phyloP scores from a whole-genome alignment of 2,329 filamentous ascomycete genomes.

The Ceratocystis ficicola region DNA sequence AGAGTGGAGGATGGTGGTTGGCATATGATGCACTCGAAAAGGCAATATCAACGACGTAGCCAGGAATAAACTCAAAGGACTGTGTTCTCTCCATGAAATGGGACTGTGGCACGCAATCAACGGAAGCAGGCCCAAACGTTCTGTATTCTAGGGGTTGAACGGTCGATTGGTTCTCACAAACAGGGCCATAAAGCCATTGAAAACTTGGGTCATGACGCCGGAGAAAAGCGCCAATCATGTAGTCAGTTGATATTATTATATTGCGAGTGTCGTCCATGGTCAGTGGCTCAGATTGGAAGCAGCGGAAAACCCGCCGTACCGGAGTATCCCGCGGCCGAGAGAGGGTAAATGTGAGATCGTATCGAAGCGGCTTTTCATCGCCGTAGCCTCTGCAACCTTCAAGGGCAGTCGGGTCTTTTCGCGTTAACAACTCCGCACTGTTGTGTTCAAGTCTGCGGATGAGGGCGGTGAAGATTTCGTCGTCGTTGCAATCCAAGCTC shows the following conservation, averaged over 20 bases:
- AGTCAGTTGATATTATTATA: constrained; percentile 38
- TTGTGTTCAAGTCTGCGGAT: constrained; percentile 41
- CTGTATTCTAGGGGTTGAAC: constrained; percentile 34
- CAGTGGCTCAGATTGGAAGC: constrained; percentile 39
- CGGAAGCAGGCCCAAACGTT: constrained; percentile 34
- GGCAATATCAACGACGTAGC: constrained; percentile 38
- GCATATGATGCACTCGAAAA: constrained; percentile 34
- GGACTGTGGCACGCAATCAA: constrained; percentile 37
- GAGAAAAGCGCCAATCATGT: constrained; percentile 41
- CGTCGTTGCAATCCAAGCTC: constrained; percentile 32
- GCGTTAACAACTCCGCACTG: constrained; percentile 42
- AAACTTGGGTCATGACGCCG: constrained; percentile 40
- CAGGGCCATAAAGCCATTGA: constrained; percentile 35
- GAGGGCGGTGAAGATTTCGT: constrained; percentile 39
- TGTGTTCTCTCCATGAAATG: constrained; percentile 36
- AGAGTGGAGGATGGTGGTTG: constrained; percentile 29
- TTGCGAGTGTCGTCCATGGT: constrained; percentile 36
- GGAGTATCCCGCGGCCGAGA: constrained; percentile 28
- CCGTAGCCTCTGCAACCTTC: constrained; percentile 29
- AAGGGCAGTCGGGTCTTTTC: constrained; percentile 39
- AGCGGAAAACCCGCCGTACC: constrained; percentile 35
- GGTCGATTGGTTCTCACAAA: constrained; percentile 31
- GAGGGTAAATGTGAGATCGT: constrained; percentile 39
- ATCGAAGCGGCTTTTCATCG: constrained; percentile 36
- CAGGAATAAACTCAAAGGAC: constrained; percentile 37